A percentile compares a stretch with the other conserved stretches of the same genome.
These are phyloP conservation scores for Musa beccarii DNA, from an alignment of 176 grass and related monocot species.

Conservation along the genomic window DNA sequence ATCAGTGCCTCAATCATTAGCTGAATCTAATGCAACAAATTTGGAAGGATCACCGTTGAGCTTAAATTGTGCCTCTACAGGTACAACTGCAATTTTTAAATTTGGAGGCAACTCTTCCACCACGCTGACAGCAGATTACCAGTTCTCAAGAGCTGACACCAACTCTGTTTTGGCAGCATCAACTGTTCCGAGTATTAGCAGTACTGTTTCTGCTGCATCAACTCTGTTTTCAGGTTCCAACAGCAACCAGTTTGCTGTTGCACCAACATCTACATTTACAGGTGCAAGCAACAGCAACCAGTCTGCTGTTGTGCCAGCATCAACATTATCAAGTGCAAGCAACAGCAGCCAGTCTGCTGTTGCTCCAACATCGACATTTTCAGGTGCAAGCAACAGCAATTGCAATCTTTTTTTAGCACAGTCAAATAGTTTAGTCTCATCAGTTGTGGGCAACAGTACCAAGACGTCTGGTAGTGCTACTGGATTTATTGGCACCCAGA, in stretches of 20 bases:
- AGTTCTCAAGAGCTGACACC: slow-evolving; percentile 15
- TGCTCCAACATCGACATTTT: slow-evolving; percentile 28
- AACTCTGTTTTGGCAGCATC: neutral
- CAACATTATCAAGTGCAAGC: slow-evolving; percentile 26
- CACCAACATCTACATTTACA: no score
- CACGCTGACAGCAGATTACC: neutral
- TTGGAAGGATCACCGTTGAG: slow-evolving; percentile 4
- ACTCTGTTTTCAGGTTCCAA: slow-evolving; percentile 19
- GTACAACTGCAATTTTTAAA: neutral
- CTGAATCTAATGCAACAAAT: slow-evolving; percentile 22
- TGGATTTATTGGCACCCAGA: slow-evolving; percentile 28
- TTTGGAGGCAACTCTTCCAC: neutral
- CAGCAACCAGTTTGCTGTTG: no score
- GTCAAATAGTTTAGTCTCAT: slow-evolving; percentile 25
- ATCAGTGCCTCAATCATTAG: neutral
- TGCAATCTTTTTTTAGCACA: slow-evolving; percentile 40
- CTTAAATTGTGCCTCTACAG: neutral
- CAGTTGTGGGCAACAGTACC: slow-evolving; percentile 19
- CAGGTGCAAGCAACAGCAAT: slow-evolving; percentile 26
- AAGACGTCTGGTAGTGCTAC: slow-evolving; percentile 14
- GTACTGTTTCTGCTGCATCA: slow-evolving; percentile 8
- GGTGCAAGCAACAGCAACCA: no score
- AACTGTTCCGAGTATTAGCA: neutral
- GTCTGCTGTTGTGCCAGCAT: slow-evolving; percentile 19
- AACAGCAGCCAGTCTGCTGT: slow-evolving; percentile 27